phyloP scores from a whole-genome alignment of 169 alveolate genomes.

The Cyclospora cayetanensis region DNA sequence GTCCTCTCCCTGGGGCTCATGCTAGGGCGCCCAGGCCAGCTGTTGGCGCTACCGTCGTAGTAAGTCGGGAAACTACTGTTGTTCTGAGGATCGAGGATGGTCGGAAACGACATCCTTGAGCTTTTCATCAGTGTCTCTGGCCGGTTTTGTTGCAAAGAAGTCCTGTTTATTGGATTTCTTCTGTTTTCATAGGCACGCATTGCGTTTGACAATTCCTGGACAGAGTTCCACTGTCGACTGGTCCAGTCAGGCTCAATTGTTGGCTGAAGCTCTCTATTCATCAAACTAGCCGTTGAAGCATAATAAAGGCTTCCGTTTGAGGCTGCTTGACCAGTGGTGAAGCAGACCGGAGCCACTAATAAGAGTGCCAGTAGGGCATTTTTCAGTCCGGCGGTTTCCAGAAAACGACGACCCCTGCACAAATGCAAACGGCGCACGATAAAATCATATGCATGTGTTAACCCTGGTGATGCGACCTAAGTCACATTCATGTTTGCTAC shows the following conservation, averaged over 20 bases:
- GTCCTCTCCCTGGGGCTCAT: no score
- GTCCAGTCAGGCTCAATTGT: background rate
- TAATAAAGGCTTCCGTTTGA: background rate
- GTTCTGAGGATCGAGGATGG: no score
- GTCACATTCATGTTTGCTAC: no score
- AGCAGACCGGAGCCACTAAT: background rate
- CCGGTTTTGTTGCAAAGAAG: no score
- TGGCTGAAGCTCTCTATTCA: background rate
- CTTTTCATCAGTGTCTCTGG: no score
- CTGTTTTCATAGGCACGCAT: background rate
- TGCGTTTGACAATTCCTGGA: conserved; percentile 30
- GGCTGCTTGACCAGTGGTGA: background rate
- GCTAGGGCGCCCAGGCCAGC: no score
- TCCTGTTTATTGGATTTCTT: background rate
- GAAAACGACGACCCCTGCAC: background rate
- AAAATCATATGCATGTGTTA: no score
- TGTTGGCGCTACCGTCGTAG: no score
- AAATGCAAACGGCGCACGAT: background rate
- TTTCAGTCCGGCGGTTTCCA: background rate
- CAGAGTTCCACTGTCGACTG: conserved; percentile 52
- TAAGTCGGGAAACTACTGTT: no score
- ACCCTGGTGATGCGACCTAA: no score
- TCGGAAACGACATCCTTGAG: no score
- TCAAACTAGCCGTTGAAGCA: background rate
- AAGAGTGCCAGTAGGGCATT: background rate